Conservation (phyloP, 2,329 filamentous ascomycete species). For the Claviceps fusiformis region DNA sequence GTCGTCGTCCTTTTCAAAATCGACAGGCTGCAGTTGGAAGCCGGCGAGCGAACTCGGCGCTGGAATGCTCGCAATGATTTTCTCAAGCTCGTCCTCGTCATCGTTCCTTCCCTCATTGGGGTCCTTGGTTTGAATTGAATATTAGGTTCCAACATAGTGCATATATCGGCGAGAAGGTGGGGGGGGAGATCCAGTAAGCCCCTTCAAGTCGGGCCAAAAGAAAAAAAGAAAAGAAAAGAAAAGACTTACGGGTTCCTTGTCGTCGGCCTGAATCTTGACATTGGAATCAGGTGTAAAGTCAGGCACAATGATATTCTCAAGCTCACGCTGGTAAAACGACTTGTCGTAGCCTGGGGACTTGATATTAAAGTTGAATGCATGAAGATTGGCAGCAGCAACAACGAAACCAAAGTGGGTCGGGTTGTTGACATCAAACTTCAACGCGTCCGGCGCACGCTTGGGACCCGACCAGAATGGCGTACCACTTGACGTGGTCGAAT, state of each 20-base stretch:
- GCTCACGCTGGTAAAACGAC: slow-evolving; percentile 60
- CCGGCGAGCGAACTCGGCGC: slow-evolving; percentile 68
- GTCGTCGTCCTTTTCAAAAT: slow-evolving; percentile 98
- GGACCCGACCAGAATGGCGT: slow-evolving; percentile 96
- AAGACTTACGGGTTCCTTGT: slow-evolving; percentile 64
- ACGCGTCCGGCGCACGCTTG: slow-evolving; percentile 84
- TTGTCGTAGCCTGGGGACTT: slow-evolving; percentile 61
- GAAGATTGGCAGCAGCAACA: slow-evolving; percentile 76
- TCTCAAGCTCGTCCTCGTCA: slow-evolving; percentile 63
- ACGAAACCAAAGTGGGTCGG: slow-evolving; percentile 80
- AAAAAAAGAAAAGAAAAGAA: background rate
- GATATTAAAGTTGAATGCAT: slow-evolving; percentile 97
- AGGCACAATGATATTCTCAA: slow-evolving; percentile 88
- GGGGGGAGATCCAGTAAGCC: no score
- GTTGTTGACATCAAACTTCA: slow-evolving; percentile 79
- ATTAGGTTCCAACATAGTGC: background rate
- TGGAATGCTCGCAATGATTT: slow-evolving; percentile 60
- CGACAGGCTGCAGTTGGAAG: slow-evolving; percentile 81
- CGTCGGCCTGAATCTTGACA: slow-evolving; percentile 93
- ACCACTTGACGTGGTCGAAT: slow-evolving; percentile 74
- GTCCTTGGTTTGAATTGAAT: slow-evolving; percentile 35
- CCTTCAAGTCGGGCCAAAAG: no score
- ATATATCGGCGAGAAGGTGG: no score
- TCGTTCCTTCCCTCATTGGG: slow-evolving; percentile 63
- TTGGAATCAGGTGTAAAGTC: slow-evolving; percentile 83